These are phyloP conservation scores for Cnidoscolus chayamansa DNA, from an alignment of 441 rosid genomes.

Conservation along the genomic window DNA sequence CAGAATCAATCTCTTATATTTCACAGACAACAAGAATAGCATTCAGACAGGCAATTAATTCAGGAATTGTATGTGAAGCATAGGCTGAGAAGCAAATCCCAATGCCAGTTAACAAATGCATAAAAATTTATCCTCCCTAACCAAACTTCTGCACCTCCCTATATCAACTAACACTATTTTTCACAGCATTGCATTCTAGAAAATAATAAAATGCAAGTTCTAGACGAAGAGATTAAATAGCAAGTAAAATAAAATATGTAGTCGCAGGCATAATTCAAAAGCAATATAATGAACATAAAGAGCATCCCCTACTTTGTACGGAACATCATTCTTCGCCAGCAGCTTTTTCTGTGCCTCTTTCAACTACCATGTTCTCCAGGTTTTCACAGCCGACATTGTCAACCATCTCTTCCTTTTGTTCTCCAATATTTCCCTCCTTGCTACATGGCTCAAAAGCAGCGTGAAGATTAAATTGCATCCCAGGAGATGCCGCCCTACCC, in stretches of 20 bases:
- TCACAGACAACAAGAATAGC: neutral
- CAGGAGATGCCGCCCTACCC: slow-evolving; percentile 33
- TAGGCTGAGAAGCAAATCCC: neutral
- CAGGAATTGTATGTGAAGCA: slow-evolving; percentile 1
- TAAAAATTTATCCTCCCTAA: slow-evolving; percentile 16
- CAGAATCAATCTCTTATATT: neutral
- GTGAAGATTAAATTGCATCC: slow-evolving; percentile 17
- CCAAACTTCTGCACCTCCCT: slow-evolving; percentile 10
- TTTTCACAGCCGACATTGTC: slow-evolving; percentile 10
- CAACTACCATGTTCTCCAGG: slow-evolving; percentile 14
- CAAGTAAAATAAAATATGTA: neutral
- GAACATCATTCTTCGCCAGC: slow-evolving; percentile 19
- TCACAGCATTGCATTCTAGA: slow-evolving; percentile 1
- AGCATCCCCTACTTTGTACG: slow-evolving; percentile 14
- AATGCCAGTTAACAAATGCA: slow-evolving; percentile 13
- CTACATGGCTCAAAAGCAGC: slow-evolving; percentile 11
- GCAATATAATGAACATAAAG: slow-evolving; percentile 8
- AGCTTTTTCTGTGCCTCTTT: slow-evolving; percentile 16
- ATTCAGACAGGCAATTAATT: neutral
- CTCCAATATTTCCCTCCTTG: slow-evolving; percentile 20
- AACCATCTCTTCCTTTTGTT: slow-evolving; percentile 21
- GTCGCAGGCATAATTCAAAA: neutral
- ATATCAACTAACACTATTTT: neutral
- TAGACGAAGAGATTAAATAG: neutral
- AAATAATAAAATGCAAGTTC: neutral